Evolutionary conservation across 2,329 filamentous ascomycete genomes (phyloP), one percentile per base, ranked within the genome.

Genomic region (Aquanectria penicillioides): DNA sequence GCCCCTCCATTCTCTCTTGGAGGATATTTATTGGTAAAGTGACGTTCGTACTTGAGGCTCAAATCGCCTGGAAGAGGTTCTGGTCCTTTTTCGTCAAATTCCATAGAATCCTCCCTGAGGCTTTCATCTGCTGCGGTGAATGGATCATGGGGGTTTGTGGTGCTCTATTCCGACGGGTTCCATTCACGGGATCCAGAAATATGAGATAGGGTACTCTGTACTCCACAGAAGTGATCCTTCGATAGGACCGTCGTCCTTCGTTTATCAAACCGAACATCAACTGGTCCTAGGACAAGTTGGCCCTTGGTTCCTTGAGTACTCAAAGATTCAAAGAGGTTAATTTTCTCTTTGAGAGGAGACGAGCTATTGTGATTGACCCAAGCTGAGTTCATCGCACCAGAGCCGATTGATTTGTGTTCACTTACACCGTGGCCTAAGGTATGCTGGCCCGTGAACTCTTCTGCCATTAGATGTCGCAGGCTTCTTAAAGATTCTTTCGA

Each of bases 271-370:
- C n/a, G n/a, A n/a, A n/a, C n/a, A n/a, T n/a, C n/a, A n/a, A n/a
- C n/a, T n/a, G n/a, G n/a, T n/a, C n/a, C n/a, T n/a, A n/a, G n/a
- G n/a, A n/a, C n/a, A n/a, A n/a, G n/a, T n/a, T 37, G 13, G 9
- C 15, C 3, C 10, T 34, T 5, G 15, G 48, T 22, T 6, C 31
- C 43, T 8, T 56, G 57, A 6, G 25, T 56, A 18, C 61, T 65
- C 29, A 75, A 49, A 13, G 67, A 68, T 37, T 75, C 72, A 44
- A 73, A 75, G 8, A 74, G 56, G 4, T 65, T 61, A 18, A 75
- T 74, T 33, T 64, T 72, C n/a, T 74, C 66, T 40, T 64, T 69
- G 38, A 70, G 37, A 5, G 66, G 65, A 7, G 68, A 68, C n/a
- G 44, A n/a, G 1, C 33, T 18, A 22, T 62, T 61, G 29, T 60